Evolutionary conservation across 306 rosid genomes (phyloP).

Genomic region (Calophaca sinica): DNA sequence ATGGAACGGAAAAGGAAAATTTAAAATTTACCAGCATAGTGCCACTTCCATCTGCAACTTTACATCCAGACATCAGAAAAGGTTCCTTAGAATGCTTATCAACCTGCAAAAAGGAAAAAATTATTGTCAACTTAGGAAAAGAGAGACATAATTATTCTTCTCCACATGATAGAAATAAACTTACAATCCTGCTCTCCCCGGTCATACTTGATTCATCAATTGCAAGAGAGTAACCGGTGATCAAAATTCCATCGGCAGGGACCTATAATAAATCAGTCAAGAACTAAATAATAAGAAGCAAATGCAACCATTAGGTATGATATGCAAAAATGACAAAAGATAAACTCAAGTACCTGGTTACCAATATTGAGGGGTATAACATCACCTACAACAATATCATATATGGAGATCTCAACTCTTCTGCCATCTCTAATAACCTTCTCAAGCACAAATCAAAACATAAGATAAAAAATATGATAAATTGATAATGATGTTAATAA

Average conservation of each 20-base stretch:
- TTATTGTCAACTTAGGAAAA: constrained; percentile 20
- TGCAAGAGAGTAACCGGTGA: constrained; percentile 78
- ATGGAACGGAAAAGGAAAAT: not conserved
- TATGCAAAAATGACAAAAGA: constrained; percentile 30
- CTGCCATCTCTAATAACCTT: constrained; percentile 85
- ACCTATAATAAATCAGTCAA: constrained; percentile 56
- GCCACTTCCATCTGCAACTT: constrained; percentile 94
- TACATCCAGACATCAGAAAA: constrained; percentile 89
- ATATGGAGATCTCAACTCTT: constrained; percentile 79
- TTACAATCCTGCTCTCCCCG: constrained; percentile 90
- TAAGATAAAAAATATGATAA: not conserved
- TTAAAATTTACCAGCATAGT: constrained; percentile 70
- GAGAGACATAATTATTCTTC: not conserved
- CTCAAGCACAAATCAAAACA: constrained; percentile 24
- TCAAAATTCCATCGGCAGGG: constrained; percentile 87
- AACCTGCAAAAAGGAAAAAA: constrained; percentile 54
- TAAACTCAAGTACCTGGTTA: constrained; percentile 60
- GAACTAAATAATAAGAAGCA: constrained; percentile 22
- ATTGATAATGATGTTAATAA: not conserved
- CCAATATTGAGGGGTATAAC: constrained; percentile 83
- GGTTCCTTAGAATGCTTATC: constrained; percentile 72
- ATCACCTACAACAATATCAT: constrained; percentile 88
- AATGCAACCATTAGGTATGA: constrained; percentile 28
- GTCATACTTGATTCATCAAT: constrained; percentile 95
- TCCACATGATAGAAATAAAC: constrained; percentile 26